Evolutionary conservation across 2,329 filamentous ascomycete species (phyloP), one percentile per base, ranked within the genome.

Genomic region (Trichoderma hamatum): DNA sequence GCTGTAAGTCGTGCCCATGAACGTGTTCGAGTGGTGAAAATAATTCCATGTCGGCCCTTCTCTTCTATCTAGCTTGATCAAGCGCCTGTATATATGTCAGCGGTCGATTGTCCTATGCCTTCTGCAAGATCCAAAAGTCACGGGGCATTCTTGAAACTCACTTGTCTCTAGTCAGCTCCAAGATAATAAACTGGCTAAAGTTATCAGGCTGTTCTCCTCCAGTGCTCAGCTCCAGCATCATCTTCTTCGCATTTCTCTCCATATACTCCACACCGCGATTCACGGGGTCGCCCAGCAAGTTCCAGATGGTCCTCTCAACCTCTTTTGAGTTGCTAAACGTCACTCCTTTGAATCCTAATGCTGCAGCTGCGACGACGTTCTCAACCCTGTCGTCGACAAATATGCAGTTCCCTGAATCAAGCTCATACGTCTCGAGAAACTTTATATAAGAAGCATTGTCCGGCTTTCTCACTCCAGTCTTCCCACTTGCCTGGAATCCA

Each of bases 171-270:
- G 58, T 68, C 4, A 49, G 60, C 43, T 68, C 55, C 16, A 68
- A 30, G 30, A 68, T 68, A 5, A 68, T 28, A 2, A 68, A 46
- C 56, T 68, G 66, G 24, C 39, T 34, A 28, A 54, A 68, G 14
- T 68, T 68, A 32, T 68, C 66, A 24, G 46, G 51, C 11, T 68
- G 66, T 10, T 54, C 21, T 32, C 46, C 58, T n/a, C 66, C 66
- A 9, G 19, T 30, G 14, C 36, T 60, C 3, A 30, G 43, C 28
- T 59, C n/a, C 46, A 49, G n/a, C 46, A 49, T 49, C 46, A 49
- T 49, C 16, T 58, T 67, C 30, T 49, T 24, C 3, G 63, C 51
- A 16, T 59, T 46, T 28, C 34, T 34, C 9, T 58, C 24, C 28
- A 67, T 16, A 26, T 28, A 67, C 36, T 28, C 21, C n/a, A n/a